A percentile compares a stretch with the other conserved stretches of the same genome.
Evolutionary conservation across 768 basidiomycete genomes (phyloP).

Genomic region (Amanita phalloides): DNA sequence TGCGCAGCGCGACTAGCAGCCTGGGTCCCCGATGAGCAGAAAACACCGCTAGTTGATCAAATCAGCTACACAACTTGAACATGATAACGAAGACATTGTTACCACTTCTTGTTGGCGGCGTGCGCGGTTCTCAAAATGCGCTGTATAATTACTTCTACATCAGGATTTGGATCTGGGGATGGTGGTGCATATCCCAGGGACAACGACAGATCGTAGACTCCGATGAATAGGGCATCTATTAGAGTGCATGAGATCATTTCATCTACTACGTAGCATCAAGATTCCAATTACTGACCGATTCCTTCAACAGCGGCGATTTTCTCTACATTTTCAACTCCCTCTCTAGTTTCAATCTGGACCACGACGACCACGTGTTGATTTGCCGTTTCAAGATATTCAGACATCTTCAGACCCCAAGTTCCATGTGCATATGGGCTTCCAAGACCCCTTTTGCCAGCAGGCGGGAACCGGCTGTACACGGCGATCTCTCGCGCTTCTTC

Average conservation of each 20-base stretch:
- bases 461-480: conserved; percentile 50
- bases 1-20: conserved; percentile 31
- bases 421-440: conserved; percentile 54
- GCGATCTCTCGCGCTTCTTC: conserved; percentile 48
- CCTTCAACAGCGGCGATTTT: conserved; percentile 54
- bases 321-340: conserved; percentile 47
- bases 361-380: conserved; percentile 46
- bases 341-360: conserved; percentile 58
- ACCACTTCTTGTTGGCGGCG: conserved; percentile 56
- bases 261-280: background rate
- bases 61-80: background rate
- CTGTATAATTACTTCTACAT: conserved; percentile 51
- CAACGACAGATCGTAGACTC: conserved; percentile 60
- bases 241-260: conserved; percentile 14
- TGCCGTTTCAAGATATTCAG: conserved; percentile 44
- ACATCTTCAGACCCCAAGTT: conserved; percentile 39
- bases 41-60: conserved; percentile 28
- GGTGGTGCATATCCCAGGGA: conserved; percentile 50
- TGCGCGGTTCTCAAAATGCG: conserved; percentile 39
- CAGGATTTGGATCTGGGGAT: conserved; percentile 48
- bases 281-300: conserved; percentile 30
- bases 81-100: conserved; percentile 1
- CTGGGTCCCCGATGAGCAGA: conserved; percentile 34
- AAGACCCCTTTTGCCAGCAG: conserved; percentile 49
- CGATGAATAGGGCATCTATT: conserved; percentile 33